Conservation (phyloP, 2,329 filamentous ascomycete species). For the Paecilomyces sp. region DNA sequence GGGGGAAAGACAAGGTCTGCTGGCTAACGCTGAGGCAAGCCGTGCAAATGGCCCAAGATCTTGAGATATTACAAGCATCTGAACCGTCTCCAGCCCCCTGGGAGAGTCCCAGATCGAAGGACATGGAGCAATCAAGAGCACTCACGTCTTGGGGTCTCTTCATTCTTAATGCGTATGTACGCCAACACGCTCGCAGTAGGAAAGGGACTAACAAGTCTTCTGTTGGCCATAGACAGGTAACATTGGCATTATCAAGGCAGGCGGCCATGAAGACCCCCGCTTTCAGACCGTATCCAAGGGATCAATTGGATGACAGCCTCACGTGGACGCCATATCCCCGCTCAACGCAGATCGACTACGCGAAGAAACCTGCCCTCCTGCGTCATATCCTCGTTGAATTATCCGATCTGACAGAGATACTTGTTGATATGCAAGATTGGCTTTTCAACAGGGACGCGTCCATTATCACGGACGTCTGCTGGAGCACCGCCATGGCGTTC, state of each 20-base stretch:
- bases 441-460: constrained; percentile 13
- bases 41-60: constrained; percentile 23
- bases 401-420: constrained; percentile 14
- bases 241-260: constrained; percentile 16
- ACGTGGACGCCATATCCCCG: constrained; percentile 28
- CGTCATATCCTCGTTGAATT: constrained; percentile 15
- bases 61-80: constrained; percentile 16
- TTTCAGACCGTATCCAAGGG: constrained; percentile 7
- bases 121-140: constrained; percentile 14
- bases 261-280: constrained; percentile 13
- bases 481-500: constrained; percentile 10
- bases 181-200: not conserved
- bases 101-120: constrained; percentile 7
- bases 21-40: constrained; percentile 27
- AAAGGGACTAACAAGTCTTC: constrained; percentile 5
- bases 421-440: constrained; percentile 17
- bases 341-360: constrained; percentile 19
- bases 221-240: constrained; percentile 18
- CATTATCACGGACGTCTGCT: constrained; percentile 9
- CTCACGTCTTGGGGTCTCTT: constrained; percentile 25
- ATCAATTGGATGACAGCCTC: constrained; percentile 9
- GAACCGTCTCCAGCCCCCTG: constrained; percentile 6
- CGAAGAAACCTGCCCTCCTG: constrained; percentile 18
- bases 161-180: constrained; percentile 20
- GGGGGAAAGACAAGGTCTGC: constrained; percentile 17